These are phyloP conservation scores for Phytophthora kernoviae DNA, from an alignment of 352 stramenopile species.

Conservation along the genomic window DNA sequence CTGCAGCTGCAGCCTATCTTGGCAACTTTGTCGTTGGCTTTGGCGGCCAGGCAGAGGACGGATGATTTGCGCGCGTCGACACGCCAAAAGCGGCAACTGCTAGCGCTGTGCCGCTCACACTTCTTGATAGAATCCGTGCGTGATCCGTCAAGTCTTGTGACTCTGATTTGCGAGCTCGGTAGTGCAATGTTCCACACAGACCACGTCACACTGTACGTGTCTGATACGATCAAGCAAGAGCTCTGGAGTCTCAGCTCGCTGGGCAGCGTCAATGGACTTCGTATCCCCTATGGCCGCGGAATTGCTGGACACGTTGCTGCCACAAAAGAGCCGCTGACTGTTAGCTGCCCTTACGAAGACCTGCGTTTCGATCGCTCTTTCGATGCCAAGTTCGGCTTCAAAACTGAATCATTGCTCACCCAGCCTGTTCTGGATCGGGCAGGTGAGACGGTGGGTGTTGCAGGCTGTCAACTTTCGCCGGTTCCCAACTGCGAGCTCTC, in stretches of 20 bases:
- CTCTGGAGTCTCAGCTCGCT: constrained; percentile 76
- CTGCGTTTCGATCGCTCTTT: constrained; percentile 81
- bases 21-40: constrained; percentile 45
- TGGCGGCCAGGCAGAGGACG: constrained; percentile 56
- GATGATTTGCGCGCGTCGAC: constrained; percentile 66
- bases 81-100: constrained; percentile 69
- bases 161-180: constrained; percentile 76
- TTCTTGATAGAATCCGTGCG: constrained; percentile 74
- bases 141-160: constrained; percentile 69
- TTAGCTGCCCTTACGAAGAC: constrained; percentile 79
- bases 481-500: constrained; percentile 51
- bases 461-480: constrained; percentile 64
- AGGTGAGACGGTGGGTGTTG: constrained; percentile 69
- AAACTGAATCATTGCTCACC: constrained; percentile 76
- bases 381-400: constrained; percentile 84
- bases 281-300: constrained; percentile 75
- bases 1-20: constrained; percentile 56
- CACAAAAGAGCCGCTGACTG: constrained; percentile 61
- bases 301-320: constrained; percentile 74
- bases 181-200: constrained; percentile 71
- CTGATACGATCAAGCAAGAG: constrained; percentile 75
- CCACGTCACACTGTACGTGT: constrained; percentile 74
- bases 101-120: constrained; percentile 65
- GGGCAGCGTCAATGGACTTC: constrained; percentile 72
- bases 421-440: constrained; percentile 75